Evolutionary conservation across 163 green algal species (phyloP), one percentile per base, ranked within the genome.

Genomic region (Coccomyxa subellipsoidea): DNA sequence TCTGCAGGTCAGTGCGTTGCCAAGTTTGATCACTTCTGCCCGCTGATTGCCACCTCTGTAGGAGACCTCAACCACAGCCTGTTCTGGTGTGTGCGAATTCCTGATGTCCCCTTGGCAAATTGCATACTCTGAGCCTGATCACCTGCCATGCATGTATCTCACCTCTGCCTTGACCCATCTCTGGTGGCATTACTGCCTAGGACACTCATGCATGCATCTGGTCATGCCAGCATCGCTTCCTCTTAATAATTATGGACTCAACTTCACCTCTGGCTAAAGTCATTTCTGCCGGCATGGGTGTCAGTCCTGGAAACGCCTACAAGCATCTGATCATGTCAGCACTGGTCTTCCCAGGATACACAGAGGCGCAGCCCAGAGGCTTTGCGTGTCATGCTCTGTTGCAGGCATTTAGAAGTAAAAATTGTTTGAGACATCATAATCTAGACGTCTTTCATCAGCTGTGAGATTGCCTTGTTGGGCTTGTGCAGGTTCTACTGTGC

Each of bases 11-110:
- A 78, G 40, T 86, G 83, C 35, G 83, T 86, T 2, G 78, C 73
- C 34, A 79, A 79, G 72, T 86, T 86, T 81, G 83, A 86, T 38
- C 83, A 86, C 54, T 84, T 81, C 78, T 86, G 83, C 39, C 54
- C 77, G 27, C 71, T 86, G 2, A 77, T 86, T 38, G 78, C 66
- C 21, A 86, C 70, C 36, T 69, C 78, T 12, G 59, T 86, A 18
- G 83, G 83, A 29, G 70, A 83, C 37, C 34, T 31, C 27, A 85
- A 85, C 27, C 76, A 82, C 69, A 69, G 38, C 25, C 47, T 31
- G 12, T 85, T 85, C 76, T 66, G 75, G 75, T 80, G 72, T 32
- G 72, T 32, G 27, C 72, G 10, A 66, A 18, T 18, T 18, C 12
- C 47, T 66, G 18, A 32, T 36, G 66, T 36, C 66, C n/a, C 66